phyloP scores from a whole-genome alignment of 1,284 basidiomycete species.

The Ganoderma leucocontextum region DNA sequence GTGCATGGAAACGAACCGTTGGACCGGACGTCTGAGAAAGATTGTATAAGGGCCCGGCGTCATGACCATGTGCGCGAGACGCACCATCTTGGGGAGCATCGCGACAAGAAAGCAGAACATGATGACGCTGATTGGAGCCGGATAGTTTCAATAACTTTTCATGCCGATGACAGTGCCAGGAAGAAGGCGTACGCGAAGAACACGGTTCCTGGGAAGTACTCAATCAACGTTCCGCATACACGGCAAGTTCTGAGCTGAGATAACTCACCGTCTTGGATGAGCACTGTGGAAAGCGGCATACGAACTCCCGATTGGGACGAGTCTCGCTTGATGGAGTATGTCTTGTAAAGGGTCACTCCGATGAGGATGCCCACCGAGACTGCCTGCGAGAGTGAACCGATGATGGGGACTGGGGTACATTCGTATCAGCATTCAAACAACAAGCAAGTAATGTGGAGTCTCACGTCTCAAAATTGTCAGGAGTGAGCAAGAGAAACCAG shows the following conservation, averaged over 20 bases:
- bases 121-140: too few species aligned
- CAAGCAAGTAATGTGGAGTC: too few species aligned
- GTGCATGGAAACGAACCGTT: too few species aligned
- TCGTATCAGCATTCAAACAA: too few species aligned
- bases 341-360: slow-evolving; percentile 13
- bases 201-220: background rate
- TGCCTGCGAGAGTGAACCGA: background rate
- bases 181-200: too few species aligned
- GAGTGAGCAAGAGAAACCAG: background rate
- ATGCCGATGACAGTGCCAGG: too few species aligned
- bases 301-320: background rate
- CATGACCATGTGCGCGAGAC: too few species aligned
- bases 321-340: slow-evolving; percentile 10
- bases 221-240: background rate
- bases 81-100: too few species aligned
- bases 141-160: too few species aligned
- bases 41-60: too few species aligned
- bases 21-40: too few species aligned
- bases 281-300: slow-evolving; percentile 7
- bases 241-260: background rate
- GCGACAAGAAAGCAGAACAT: too few species aligned
- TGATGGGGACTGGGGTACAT: background rate
- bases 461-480: background rate
- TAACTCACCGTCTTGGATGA: slow-evolving; percentile 18
- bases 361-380: slow-evolving; percentile 16